Evolutionary conservation across 192 early-diverging fungal genomes (phyloP), one percentile per base, ranked within the genome.

Genomic region (Entrophospora sp.): DNA sequence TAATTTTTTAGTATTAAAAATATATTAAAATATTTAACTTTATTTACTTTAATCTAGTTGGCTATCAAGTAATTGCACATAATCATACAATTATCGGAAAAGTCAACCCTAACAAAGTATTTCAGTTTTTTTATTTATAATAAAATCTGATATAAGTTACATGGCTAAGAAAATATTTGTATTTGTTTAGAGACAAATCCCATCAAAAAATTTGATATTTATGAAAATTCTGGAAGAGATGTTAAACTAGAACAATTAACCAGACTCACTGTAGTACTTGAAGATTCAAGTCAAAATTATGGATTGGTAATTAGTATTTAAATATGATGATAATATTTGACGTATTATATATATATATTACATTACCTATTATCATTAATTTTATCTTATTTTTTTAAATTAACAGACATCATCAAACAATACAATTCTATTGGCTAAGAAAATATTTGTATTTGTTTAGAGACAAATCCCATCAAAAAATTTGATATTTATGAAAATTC

Each of bases 241-340:
- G 43, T 61, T 34, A 68, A 66, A 55, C 67, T 88, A 43, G 73
- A 78, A 52, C 78, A 84, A 61, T 72, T 83, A n/a, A 69, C 78
- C 1, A 70, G 87, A 8, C 63, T 88, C 3, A 88, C 84, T 0
- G 44, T 86, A 14, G 70, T 82, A 3, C 70, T 81, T 25, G 83
- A 85, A 31, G 87, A 88, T 67, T 25, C 75, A 34, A 75, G 61
- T 40, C 74, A 80, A 34, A 81, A 83, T 53, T 80, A 80, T 62
- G 75, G 78, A 24, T 46, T 84, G 62, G 84, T 84, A 75, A 43
- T 75, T 16, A 22, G 31, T 30, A 40, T 65, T 44, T 18, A 28
- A 30, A 45, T 44, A n/a, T n/a, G n/a, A n/a, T n/a, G n/a, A n/a
- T n/a, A n/a, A n/a, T n/a, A n/a, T n/a, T n/a, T n/a, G n/a, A n/a